phyloP scores from a whole-genome alignment of 192 early-diverging fungal genomes.

The Gorgonomyces haynaldii region DNA sequence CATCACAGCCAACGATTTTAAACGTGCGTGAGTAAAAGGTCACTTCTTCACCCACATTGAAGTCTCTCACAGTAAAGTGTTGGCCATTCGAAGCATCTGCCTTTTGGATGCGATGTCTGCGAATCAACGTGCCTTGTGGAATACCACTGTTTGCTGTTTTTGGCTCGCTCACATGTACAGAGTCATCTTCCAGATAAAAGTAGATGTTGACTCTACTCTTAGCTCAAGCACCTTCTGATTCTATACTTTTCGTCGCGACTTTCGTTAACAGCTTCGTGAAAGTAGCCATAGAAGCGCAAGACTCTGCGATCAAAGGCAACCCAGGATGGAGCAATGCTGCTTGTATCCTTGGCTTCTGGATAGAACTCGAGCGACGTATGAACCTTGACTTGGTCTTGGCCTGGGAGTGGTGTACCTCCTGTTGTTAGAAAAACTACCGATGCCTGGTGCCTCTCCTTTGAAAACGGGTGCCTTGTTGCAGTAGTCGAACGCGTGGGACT shows the following conservation, averaged over 20 bases:
- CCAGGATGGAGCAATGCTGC: slow-evolving; percentile 37
- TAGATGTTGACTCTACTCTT: slow-evolving; percentile 39
- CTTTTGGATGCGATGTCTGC: slow-evolving; percentile 44
- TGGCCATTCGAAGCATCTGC: slow-evolving; percentile 27
- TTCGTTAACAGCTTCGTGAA: slow-evolving; percentile 48
- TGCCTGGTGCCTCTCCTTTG: slow-evolving; percentile 34
- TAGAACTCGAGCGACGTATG: slow-evolving; percentile 43
- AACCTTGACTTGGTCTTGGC: slow-evolving; percentile 30
- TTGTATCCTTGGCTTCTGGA: slow-evolving; percentile 22
- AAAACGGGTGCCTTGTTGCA: slow-evolving; percentile 38
- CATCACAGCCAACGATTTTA: slow-evolving; percentile 50
- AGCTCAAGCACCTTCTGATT: slow-evolving; percentile 31
- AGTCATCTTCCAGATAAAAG: slow-evolving; percentile 53
- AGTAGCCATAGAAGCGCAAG: slow-evolving; percentile 51
- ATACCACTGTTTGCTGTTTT: slow-evolving; percentile 44
- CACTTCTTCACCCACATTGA: slow-evolving; percentile 45
- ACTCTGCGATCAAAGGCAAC: slow-evolving; percentile 54
- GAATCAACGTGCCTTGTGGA: slow-evolving; percentile 48
- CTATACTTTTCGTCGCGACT: slow-evolving; percentile 44
- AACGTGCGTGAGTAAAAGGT: slow-evolving; percentile 48
- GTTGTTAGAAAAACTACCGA: slow-evolving; percentile 23
- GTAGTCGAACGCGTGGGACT: slow-evolving; percentile 51
- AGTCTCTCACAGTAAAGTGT: slow-evolving; percentile 40
- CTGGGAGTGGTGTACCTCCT: slow-evolving; percentile 34
- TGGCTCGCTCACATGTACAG: slow-evolving; percentile 52